Evolutionary conservation across 371 early-diverging fungal genomes (phyloP).

Genomic region (Mucor racemosus): DNA sequence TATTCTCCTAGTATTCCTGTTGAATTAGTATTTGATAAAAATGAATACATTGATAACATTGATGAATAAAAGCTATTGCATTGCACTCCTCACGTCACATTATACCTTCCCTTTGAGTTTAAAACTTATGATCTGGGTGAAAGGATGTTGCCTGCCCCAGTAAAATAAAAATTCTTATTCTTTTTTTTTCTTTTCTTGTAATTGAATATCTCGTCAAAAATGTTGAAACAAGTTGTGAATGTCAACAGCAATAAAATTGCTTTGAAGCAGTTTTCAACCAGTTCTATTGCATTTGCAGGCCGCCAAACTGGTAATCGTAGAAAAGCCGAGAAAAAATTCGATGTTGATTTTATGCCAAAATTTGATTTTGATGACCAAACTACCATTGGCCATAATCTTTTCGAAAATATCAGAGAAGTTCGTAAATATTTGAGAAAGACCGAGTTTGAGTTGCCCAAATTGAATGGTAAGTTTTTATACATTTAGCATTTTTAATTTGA

Average conservation of each 20-base stretch:
- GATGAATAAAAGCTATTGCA: not conserved
- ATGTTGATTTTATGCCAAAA: constrained; percentile 58
- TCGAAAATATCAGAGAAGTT: constrained; percentile 63
- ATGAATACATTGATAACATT: constrained; percentile 5
- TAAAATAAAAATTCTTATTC: constrained; percentile 21
- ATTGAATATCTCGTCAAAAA: not conserved
- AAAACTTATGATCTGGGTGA: not conserved
- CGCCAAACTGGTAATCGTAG: constrained; percentile 41
- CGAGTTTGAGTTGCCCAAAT: constrained; percentile 67
- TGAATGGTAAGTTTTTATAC: constrained; percentile 51
- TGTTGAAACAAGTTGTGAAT: constrained; percentile 17
- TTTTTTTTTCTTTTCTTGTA: constrained; percentile 14
- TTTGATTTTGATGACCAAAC: constrained; percentile 67
- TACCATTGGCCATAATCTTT: constrained; percentile 59
- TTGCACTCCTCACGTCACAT: constrained; percentile 2
- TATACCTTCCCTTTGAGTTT: not conserved
- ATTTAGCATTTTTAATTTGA: not conserved
- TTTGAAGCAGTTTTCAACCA: constrained; percentile 33
- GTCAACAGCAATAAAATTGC: constrained; percentile 7
- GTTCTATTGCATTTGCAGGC: constrained; percentile 37
- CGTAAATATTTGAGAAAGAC: constrained; percentile 69
- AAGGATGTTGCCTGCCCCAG: constrained; percentile 9
- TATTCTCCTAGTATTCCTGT: constrained; percentile 13
- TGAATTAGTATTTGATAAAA: not conserved
- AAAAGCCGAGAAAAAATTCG: constrained; percentile 53